Evolutionary conservation across 192 early-diverging fungal genomes (phyloP).

Genomic region (Kickxella alabastrina): DNA sequence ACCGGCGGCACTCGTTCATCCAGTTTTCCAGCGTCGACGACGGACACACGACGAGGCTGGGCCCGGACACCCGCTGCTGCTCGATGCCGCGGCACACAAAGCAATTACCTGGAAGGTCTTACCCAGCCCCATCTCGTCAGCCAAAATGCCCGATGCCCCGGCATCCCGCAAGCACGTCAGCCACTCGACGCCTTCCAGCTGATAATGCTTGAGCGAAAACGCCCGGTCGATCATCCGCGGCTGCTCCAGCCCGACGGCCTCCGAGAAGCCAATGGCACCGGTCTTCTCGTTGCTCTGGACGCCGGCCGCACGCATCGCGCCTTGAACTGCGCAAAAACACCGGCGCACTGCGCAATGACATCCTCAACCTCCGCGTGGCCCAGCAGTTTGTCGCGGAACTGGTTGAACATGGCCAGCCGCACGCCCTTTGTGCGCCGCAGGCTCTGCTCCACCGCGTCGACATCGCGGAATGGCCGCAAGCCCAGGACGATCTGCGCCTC

Average conservation of each 20-base stretch:
- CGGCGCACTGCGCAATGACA: slow-evolving; percentile 49
- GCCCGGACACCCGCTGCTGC: slow-evolving; percentile 39
- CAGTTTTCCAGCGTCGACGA: slow-evolving; percentile 89
- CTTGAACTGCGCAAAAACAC: slow-evolving; percentile 34
- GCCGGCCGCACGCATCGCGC: slow-evolving; percentile 32
- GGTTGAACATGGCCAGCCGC: slow-evolving; percentile 57
- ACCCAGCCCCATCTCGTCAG: slow-evolving; percentile 85
- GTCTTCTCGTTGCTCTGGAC: slow-evolving; percentile 38
- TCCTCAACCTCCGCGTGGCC: slow-evolving; percentile 49
- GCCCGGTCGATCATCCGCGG: slow-evolving; percentile 56
- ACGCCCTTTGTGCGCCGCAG: slow-evolving; percentile 56
- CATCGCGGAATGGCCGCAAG: slow-evolving; percentile 57
- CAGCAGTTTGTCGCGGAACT: slow-evolving; percentile 41
- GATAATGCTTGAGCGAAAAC: slow-evolving; percentile 75
- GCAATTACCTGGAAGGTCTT: slow-evolving; percentile 90
- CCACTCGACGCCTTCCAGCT: slow-evolving; percentile 87
- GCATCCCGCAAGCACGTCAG: slow-evolving; percentile 68
- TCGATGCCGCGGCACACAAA: slow-evolving; percentile 59
- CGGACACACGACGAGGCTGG: slow-evolving; percentile 80
- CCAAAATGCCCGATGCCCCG: slow-evolving; percentile 71
- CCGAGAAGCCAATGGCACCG: slow-evolving; percentile 35
- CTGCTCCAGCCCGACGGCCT: slow-evolving; percentile 50
- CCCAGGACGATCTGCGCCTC: slow-evolving; percentile 42
- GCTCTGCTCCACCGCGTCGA: slow-evolving; percentile 50
- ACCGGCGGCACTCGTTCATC: slow-evolving; percentile 78